Base-by-base conservation (phyloP, 352 stramenopile genomes). In the Phytopythium kandeliae region DNA sequence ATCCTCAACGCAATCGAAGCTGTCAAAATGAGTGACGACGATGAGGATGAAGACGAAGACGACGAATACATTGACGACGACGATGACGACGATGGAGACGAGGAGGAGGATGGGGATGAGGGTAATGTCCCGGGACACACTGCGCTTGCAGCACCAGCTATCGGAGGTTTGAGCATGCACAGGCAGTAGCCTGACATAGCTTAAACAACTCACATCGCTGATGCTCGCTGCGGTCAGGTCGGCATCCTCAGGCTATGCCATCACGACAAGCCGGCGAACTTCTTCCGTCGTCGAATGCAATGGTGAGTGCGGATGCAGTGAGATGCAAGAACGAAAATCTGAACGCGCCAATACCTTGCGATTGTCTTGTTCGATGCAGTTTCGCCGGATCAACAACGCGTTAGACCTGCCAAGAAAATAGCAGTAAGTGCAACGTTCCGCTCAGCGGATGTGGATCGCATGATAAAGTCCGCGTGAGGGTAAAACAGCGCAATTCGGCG, bases 1-100 rank as follows among this genome's bases (percentile, higher is more conserved):
- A 89, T 92, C 43, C 57, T 92, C 24, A 84, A 70, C 48, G 81
- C 78, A 5, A 89, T 92, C 25, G 76, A 89, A 30, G 78, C 77
- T 3, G 88, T 86, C 51, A 86, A 91, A 47, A 87, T 68, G 17
- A 86, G 71, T 28, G 71, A 85, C 33, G 74, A 74, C 16, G 85
- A 76, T 31, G 85, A 70, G 0, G 75, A 87, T 33, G 71, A 85
- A 15, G 78, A 85, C 1, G 67, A 85, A 0, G 69, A 77, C 0
- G 68, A 78, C 0, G 73, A 82, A 0, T 72, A 85, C 1, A 63
- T 77, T 0, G 63, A 72, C 0, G 62, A 76, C 0, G 63, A 73
- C 3, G 63, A 70, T 21, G 58, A 63, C 0, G 62, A 71, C 0
- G 62, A 67, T 16, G 65, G 73, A 4, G 38, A 51, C 28, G 58